phyloP scores from a whole-genome alignment of 768 basidiomycete species.

The Kwoniella sp. region DNA sequence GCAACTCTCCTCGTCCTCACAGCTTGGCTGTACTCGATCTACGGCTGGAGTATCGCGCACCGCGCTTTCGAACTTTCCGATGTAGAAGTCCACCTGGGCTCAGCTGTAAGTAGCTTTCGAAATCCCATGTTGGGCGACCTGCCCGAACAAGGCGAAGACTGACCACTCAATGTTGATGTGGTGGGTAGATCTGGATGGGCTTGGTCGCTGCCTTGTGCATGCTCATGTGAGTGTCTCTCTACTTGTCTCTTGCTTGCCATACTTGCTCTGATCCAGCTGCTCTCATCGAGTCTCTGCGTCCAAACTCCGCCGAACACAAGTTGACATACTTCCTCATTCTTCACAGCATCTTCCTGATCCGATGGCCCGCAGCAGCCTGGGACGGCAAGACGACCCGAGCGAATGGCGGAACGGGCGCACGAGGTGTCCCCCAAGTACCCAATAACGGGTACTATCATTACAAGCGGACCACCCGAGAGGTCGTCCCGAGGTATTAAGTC shows the following conservation, averaged over 20 bases:
- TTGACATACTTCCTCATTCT: background rate
- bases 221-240: slow-evolving; percentile 40
- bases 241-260: background rate
- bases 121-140: background rate
- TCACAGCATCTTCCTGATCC: slow-evolving; percentile 40
- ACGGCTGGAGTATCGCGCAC: slow-evolving; percentile 53
- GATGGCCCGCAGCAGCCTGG: slow-evolving; percentile 53
- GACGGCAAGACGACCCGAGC: slow-evolving; percentile 40
- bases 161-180: background rate
- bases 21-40: slow-evolving; percentile 50
- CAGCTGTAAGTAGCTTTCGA: slow-evolving; percentile 40
- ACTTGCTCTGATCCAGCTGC: no score
- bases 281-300: no score
- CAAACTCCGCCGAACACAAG: no score
- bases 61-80: slow-evolving; percentile 41
- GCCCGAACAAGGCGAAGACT: background rate
- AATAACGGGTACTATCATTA: slow-evolving; percentile 54
- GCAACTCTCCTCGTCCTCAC: slow-evolving; percentile 35
- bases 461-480: slow-evolving; percentile 55
- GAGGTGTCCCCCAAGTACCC: slow-evolving; percentile 34
- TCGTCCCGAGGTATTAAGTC: slow-evolving; percentile 40
- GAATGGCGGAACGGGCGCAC: slow-evolving; percentile 33
- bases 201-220: slow-evolving; percentile 43
- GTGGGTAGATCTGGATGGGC: slow-evolving; percentile 56
- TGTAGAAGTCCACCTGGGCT: slow-evolving; percentile 38